Evolutionary conservation across 2,329 filamentous ascomycete species (phyloP).

Genomic region (Fusarium incarnatum): DNA sequence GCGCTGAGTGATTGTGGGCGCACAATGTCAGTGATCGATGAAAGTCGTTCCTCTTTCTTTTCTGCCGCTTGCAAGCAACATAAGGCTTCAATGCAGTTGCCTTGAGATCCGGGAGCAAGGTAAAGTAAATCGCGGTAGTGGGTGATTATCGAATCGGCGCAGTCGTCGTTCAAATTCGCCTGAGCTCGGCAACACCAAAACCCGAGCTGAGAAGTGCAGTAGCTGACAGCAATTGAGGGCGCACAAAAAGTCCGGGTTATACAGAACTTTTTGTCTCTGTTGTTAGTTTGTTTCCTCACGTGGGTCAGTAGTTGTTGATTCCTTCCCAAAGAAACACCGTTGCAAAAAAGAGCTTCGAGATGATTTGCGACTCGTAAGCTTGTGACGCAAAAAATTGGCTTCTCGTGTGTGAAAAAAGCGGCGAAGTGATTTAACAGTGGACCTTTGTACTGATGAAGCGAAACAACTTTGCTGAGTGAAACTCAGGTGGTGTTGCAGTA

Average conservation of each 20-base stretch:
- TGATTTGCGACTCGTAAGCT: constrained; percentile 42
- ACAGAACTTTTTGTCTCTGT: constrained; percentile 12
- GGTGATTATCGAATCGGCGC: constrained; percentile 4
- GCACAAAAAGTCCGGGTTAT: constrained; percentile 26
- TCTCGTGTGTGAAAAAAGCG: constrained; percentile 31
- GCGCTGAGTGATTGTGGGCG: constrained; percentile 12
- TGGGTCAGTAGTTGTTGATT: constrained; percentile 22
- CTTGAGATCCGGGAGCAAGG: background rate
- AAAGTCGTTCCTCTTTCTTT: constrained; percentile 6
- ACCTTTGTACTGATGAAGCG: constrained; percentile 36
- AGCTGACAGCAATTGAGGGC: constrained; percentile 23
- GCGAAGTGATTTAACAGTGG: constrained; percentile 35
- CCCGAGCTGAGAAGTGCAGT: constrained; percentile 20
- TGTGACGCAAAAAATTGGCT: constrained; percentile 38
- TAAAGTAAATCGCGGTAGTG: background rate
- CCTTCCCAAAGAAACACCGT: constrained; percentile 18
- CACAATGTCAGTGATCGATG: constrained; percentile 5
- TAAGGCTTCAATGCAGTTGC: background rate
- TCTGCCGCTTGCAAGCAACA: constrained; percentile 6
- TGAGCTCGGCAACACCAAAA: constrained; percentile 21
- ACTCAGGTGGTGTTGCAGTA: constrained; percentile 31
- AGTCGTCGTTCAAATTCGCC: constrained; percentile 1
- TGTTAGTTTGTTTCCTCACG: constrained; percentile 23
- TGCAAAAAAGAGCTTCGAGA: constrained; percentile 19
- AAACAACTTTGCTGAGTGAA: constrained; percentile 27